A percentile compares a stretch with the other conserved stretches of the same genome.
These are phyloP conservation scores for Cytospora leucostoma DNA, from an alignment of 2,329 filamentous ascomycete genomes.

Conservation along the genomic window DNA sequence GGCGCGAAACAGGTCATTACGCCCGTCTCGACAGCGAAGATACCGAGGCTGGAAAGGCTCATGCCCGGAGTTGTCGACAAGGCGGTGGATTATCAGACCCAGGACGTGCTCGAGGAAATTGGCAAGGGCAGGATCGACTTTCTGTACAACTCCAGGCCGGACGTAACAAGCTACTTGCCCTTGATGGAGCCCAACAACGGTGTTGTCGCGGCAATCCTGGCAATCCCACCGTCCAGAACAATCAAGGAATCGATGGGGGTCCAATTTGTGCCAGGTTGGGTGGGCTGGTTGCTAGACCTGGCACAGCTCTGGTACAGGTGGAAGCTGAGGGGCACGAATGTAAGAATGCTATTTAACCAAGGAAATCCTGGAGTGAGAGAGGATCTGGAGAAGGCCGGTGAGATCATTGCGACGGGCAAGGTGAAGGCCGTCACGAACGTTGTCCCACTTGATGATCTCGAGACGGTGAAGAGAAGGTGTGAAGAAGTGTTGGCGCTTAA, in stretches of 20 bases:
- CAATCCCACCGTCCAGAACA: constrained; percentile 38
- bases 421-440: constrained; percentile 46
- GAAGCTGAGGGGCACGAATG: constrained; percentile 46
- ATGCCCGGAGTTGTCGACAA: constrained; percentile 24
- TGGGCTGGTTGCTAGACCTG: constrained; percentile 34
- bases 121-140: constrained; percentile 50
- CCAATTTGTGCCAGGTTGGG: constrained; percentile 39
- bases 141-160: constrained; percentile 50
- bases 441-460: constrained; percentile 46
- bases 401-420: constrained; percentile 45
- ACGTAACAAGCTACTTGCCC: constrained; percentile 42
- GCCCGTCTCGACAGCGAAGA: constrained; percentile 54
- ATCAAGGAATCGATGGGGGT: constrained; percentile 38
- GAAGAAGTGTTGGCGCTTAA: constrained; percentile 43
- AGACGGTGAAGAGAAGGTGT: constrained; percentile 44
- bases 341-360: constrained; percentile 49
- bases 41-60: constrained; percentile 35
- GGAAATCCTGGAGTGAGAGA: constrained; percentile 43
- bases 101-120: constrained; percentile 41
- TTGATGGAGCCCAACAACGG: constrained; percentile 42
- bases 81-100: constrained; percentile 44
- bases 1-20: constrained; percentile 50
- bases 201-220: constrained; percentile 45
- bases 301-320: constrained; percentile 45
- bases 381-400: constrained; percentile 46